Evolutionary conservation across 2,329 filamentous ascomycete genomes (phyloP).

Genomic region (Colletotrichum costaricense): DNA sequence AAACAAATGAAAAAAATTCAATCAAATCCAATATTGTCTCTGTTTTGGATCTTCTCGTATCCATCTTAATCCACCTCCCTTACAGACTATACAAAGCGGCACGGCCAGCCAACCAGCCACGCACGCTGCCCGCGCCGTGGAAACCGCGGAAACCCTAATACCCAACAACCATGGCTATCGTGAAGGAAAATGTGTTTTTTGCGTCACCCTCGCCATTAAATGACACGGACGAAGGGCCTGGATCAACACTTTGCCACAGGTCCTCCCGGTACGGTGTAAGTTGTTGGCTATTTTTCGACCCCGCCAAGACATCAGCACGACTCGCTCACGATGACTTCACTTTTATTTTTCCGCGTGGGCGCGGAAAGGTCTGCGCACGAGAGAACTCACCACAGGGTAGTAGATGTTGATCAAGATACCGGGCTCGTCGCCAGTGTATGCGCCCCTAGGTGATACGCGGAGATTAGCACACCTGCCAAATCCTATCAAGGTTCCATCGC

Average conservation of each 20-base stretch:
- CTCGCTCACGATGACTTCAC: background rate
- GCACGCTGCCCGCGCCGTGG: background rate
- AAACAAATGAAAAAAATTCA: background rate
- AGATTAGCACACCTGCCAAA: background rate
- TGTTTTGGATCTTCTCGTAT: background rate
- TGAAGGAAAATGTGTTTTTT: background rate
- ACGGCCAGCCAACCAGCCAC: background rate
- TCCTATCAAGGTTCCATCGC: background rate
- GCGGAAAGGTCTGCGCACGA: background rate
- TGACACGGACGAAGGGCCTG: background rate
- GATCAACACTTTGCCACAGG: constrained; percentile 26
- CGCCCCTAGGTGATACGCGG: constrained; percentile 7
- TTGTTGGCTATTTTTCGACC: constrained; percentile 15
- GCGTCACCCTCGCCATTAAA: background rate
- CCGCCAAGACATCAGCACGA: background rate
- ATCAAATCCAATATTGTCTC: background rate
- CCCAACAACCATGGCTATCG: background rate
- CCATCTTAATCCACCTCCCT: background rate
- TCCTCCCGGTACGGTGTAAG: constrained; percentile 31
- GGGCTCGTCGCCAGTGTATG: constrained; percentile 28
- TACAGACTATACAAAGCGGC: too few relatives aligned
- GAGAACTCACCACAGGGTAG: constrained; percentile 30
- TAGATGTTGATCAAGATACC: constrained; percentile 36
- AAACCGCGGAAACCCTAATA: background rate
- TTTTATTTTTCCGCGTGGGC: too few relatives aligned